These are phyloP conservation scores for Sporopachydermia quercuum DNA, from an alignment of 805 yeast species.

Conservation along the genomic window DNA sequence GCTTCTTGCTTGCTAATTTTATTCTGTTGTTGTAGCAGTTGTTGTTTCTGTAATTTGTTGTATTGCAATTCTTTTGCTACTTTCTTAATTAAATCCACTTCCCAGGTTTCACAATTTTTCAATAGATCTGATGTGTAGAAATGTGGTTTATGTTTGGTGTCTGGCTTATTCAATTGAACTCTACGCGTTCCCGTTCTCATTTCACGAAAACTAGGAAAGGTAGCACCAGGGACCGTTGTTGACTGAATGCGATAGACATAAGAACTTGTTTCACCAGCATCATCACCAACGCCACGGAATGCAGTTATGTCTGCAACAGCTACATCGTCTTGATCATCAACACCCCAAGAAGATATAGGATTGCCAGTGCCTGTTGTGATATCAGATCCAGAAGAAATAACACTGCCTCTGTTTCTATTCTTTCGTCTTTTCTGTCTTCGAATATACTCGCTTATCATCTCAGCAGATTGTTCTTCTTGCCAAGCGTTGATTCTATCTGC, in stretches of 20 bases:
- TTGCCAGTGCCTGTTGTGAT: slow-evolving; percentile 10
- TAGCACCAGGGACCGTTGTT: not conserved
- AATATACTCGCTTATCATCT: not conserved
- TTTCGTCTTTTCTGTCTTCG: not conserved
- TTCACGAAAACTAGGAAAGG: not conserved
- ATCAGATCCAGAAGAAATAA: slow-evolving; percentile 1
- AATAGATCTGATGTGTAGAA: slow-evolving; percentile 8
- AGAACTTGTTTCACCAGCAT: not conserved
- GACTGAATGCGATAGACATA: not conserved
- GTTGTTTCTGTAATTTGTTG: not conserved
- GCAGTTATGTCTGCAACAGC: slow-evolving; percentile 3
- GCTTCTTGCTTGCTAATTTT: no score
- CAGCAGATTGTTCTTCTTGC: not conserved
- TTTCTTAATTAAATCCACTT: slow-evolving; percentile 13
- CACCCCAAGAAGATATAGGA: slow-evolving; percentile 21
- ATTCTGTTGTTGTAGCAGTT: no score
- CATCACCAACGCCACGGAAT: no score
- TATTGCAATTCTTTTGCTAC: slow-evolving; percentile 13
- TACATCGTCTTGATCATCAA: slow-evolving; percentile 13
- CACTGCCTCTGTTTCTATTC: not conserved
- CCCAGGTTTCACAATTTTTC: slow-evolving; percentile 11
- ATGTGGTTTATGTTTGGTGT: no score
- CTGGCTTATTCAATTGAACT: no score
- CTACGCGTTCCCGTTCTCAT: not conserved
- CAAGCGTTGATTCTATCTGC: not conserved